phyloP scores from a whole-genome alignment of 2,329 filamentous ascomycete species.

The Epichloe brachyelytri region DNA sequence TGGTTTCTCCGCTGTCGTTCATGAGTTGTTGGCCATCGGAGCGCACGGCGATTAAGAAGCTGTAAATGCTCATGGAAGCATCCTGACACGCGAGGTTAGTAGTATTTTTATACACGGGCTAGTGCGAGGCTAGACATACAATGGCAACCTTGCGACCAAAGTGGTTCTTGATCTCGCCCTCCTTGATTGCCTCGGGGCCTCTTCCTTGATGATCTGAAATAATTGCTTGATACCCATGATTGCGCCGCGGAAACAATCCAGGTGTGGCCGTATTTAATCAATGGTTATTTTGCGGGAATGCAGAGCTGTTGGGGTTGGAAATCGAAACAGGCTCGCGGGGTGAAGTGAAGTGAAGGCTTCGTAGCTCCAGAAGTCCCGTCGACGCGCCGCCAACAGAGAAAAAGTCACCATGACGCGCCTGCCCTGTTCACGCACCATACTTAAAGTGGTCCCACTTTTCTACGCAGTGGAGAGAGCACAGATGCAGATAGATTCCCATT shows the following conservation, averaged over 20 bases:
- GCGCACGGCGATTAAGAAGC: slow-evolving; percentile 93
- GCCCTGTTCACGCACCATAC: neutral
- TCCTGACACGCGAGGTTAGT: slow-evolving; percentile 14
- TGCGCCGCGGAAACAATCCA: slow-evolving; percentile 5
- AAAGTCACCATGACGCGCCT: slow-evolving; percentile 3
- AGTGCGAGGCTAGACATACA: slow-evolving; percentile 38
- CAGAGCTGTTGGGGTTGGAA: neutral
- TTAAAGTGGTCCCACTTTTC: slow-evolving; percentile 10
- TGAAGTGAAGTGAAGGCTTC: neutral
- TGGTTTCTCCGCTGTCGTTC: slow-evolving; percentile 90
- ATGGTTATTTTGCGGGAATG: neutral
- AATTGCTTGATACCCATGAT: slow-evolving; percentile 59
- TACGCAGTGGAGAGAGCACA: neutral
- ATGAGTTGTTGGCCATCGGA: slow-evolving; percentile 94
- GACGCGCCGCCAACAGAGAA: neutral
- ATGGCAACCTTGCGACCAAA: slow-evolving; percentile 98
- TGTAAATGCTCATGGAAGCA: slow-evolving; percentile 94
- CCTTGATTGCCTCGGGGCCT: slow-evolving; percentile 90
- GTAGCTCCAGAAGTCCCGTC: neutral
- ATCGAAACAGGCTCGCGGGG: neutral
- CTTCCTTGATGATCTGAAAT: slow-evolving; percentile 73
- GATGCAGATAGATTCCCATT: too few relatives aligned
- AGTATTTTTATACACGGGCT: neutral
- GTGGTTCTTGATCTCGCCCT: slow-evolving; percentile 96
- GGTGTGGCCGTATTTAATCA: neutral